Conservation (phyloP, 2,329 filamentous ascomycete genomes). For the Thermothelomyces thermophilus region DNA sequence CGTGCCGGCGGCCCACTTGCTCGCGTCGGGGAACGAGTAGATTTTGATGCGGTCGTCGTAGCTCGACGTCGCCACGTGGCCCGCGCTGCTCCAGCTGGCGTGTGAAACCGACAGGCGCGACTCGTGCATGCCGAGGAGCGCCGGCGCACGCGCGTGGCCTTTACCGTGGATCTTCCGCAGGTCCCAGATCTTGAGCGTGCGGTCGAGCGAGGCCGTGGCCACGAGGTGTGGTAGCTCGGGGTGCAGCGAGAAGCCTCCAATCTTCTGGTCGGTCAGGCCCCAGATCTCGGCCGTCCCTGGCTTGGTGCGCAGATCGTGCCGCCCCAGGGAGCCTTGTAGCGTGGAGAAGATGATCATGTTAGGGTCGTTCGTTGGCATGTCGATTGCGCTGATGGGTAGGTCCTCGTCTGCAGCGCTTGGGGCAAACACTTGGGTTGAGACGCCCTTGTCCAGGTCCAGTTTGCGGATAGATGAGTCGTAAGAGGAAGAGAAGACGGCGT, state of each 20-base stretch:
- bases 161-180: constrained; percentile 68
- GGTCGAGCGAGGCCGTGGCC: constrained; percentile 83
- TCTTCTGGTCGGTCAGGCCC: constrained; percentile 82
- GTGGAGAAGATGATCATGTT: constrained; percentile 83
- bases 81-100: constrained; percentile 79
- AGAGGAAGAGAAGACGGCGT: constrained; percentile 74
- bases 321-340: constrained; percentile 70
- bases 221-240: constrained; percentile 74
- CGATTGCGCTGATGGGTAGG: constrained; percentile 74
- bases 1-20: constrained; percentile 52
- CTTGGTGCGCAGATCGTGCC: constrained; percentile 66
- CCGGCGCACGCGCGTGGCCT: constrained; percentile 54
- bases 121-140: constrained; percentile 71
- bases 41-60: constrained; percentile 97
- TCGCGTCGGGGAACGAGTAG: constrained; percentile 64
- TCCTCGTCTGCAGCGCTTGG: constrained; percentile 64
- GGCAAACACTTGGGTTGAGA: constrained; percentile 75
- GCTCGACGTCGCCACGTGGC: constrained; percentile 82
- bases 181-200: constrained; percentile 90
- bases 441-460: constrained; percentile 72
- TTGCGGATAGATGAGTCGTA: constrained; percentile 91
- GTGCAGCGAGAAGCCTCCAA: constrained; percentile 84
- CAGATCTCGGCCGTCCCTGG: constrained; percentile 58
- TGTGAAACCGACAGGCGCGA: constrained; percentile 84
- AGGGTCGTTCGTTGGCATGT: constrained; percentile 64